Percentiles rank a stretch among this genome's conserved stretches.
Evolutionary conservation across 768 basidiomycete genomes (phyloP).

Genomic region (Ramaria rubella): DNA sequence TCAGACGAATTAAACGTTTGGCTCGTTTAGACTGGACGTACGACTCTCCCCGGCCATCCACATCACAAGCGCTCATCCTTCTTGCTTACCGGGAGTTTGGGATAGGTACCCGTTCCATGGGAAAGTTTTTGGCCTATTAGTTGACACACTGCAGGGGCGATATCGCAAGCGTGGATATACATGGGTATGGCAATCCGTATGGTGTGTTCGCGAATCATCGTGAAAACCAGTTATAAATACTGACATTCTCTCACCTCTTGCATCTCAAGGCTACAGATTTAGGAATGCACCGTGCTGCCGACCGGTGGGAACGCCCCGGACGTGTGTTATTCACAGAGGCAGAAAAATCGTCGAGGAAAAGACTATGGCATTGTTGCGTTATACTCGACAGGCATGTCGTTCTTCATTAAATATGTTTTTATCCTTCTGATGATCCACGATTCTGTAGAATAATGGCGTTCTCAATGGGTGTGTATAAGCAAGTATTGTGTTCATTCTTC

Average conservation of each 20-base stretch:
- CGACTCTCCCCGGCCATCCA: conserved; percentile 64
- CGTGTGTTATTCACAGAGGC: conserved; percentile 47
- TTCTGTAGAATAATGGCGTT: conserved; percentile 23
- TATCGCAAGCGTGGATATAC: conserved; percentile 84
- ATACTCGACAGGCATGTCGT: conserved; percentile 70
- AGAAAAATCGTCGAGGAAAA: conserved; percentile 62
- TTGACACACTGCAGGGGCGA: conserved; percentile 40
- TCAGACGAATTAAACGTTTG: not conserved
- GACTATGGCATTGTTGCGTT: conserved; percentile 76
- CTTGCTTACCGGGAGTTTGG: conserved; percentile 83
- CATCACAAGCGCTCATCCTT: conserved; percentile 72
- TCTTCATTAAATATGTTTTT: conserved; percentile 26
- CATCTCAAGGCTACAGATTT: conserved; percentile 60
- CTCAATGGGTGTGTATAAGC: conserved; percentile 21
- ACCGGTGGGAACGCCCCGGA: conserved; percentile 67
- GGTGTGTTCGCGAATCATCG: conserved; percentile 21
- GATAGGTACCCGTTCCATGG: conserved; percentile 35
- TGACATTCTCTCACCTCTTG: not conserved
- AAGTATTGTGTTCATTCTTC: conserved; percentile 12
- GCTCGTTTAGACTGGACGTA: conserved; percentile 44
- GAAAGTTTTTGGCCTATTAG: not conserved
- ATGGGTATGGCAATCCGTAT: conserved; percentile 87
- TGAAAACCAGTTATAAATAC: not conserved
- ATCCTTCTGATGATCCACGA: not conserved
- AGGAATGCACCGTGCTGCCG: conserved; percentile 75